A percentile compares a stretch with the other conserved stretches of the same genome.
phyloP scores from a whole-genome alignment of 306 rosid species.

The Gillenia trifoliata region DNA sequence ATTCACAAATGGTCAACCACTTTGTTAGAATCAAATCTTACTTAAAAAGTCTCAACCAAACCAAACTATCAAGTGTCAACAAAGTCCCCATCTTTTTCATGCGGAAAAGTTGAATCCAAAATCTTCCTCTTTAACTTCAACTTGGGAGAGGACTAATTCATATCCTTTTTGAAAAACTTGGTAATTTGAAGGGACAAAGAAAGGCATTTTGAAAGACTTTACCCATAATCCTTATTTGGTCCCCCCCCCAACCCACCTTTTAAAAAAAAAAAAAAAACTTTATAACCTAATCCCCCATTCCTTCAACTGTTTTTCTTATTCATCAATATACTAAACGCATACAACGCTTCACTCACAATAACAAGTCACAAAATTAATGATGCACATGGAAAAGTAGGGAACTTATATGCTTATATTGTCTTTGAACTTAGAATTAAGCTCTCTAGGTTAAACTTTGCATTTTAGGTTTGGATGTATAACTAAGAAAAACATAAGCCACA shows the following conservation, averaged over 20 bases:
- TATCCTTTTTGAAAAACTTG: background rate
- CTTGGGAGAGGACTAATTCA: constrained; percentile 6
- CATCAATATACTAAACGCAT: background rate
- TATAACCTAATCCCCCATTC: background rate
- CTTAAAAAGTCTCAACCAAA: constrained; percentile 43
- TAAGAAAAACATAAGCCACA: too few species aligned
- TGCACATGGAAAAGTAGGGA: background rate
- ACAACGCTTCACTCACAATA: background rate
- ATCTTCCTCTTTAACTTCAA: constrained; percentile 7
- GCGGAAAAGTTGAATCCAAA: constrained; percentile 26
- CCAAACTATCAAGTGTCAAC: background rate
- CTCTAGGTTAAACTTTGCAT: too few species aligned
- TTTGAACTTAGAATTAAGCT: too few species aligned
- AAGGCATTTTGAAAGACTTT: constrained; percentile 4
- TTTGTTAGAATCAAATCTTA: constrained; percentile 38
- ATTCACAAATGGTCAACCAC: constrained; percentile 49
- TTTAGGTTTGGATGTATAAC: background rate
- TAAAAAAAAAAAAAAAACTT: too few species aligned
- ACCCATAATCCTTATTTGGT: constrained; percentile 11
- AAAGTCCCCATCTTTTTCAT: constrained; percentile 24
- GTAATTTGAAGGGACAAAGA: constrained; percentile 8
- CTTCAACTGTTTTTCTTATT: background rate
- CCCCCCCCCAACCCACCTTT: constrained; percentile 25
- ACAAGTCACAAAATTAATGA: background rate
- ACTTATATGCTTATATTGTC: background rate